Percentiles rank a stretch among this genome's conserved stretches.
phyloP scores from a whole-genome alignment of 163 green algal genomes.

The Scenedesmus sp. region DNA sequence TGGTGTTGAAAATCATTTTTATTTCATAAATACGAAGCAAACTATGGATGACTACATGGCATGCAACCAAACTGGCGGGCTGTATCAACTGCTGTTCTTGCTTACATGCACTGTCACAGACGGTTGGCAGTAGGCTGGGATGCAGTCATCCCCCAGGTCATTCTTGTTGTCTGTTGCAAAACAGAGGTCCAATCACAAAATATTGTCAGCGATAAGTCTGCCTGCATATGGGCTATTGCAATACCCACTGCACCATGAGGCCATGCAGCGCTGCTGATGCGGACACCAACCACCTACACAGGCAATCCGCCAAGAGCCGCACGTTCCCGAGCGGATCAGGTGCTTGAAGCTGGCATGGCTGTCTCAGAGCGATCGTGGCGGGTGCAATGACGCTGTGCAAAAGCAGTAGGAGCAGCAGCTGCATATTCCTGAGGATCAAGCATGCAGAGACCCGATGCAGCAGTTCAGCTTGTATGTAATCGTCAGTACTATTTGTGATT shows the following conservation, averaged over 20 bases:
- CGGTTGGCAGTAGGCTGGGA: slow-evolving; percentile 42
- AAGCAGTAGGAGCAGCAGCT: background rate
- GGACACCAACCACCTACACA: background rate
- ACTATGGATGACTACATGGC: background rate
- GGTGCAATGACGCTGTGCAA: background rate
- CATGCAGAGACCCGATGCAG: background rate
- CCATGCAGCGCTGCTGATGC: background rate
- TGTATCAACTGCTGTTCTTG: background rate
- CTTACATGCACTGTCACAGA: slow-evolving; percentile 48
- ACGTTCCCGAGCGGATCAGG: slow-evolving; percentile 29
- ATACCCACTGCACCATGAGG: background rate
- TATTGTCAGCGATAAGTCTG: background rate
- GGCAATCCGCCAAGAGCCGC: slow-evolving; percentile 16
- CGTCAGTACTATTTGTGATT: too few relatives aligned
- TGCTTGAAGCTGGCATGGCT: background rate
- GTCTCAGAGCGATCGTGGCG: background rate
- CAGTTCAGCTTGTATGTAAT: too few relatives aligned
- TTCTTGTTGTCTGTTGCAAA: slow-evolving; percentile 31
- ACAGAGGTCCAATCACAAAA: background rate
- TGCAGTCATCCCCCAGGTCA: slow-evolving; percentile 40
- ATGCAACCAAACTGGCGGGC: background rate
- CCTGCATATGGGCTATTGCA: background rate
- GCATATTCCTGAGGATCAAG: background rate
- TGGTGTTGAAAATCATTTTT: too few relatives aligned
- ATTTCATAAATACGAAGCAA: too few relatives aligned